A percentile compares a stretch with the other conserved stretches of the same genome.
These are phyloP conservation scores for Cucurbita argyrosperma DNA, from an alignment of 306 rosid genomes.

Conservation along the genomic window DNA sequence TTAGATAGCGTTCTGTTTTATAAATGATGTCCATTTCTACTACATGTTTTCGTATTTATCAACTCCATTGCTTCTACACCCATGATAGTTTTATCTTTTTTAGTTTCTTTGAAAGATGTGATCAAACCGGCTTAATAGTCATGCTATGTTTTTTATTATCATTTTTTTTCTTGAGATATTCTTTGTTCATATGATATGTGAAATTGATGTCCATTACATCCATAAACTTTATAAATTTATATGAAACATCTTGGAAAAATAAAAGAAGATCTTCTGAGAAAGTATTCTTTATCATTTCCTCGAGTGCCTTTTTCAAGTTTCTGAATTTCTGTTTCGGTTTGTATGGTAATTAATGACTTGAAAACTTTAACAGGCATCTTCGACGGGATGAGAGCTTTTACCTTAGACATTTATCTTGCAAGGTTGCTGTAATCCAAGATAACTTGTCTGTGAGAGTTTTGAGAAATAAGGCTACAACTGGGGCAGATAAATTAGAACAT, in stretches of 20 bases:
- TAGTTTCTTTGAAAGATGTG: neutral
- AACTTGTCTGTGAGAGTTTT: conserved; percentile 25
- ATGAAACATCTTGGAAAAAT: neutral
- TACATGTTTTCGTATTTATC: neutral
- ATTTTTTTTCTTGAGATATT: neutral
- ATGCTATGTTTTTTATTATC: neutral
- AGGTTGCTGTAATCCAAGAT: conserved; percentile 48
- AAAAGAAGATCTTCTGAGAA: neutral
- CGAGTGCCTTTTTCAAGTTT: neutral
- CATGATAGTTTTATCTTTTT: neutral
- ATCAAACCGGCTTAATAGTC: neutral
- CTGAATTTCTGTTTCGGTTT: neutral
- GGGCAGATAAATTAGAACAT: conserved; percentile 18
- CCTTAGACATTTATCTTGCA: conserved; percentile 45
- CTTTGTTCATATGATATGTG: neutral
- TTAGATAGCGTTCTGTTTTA: neutral
- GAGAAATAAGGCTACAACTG: conserved; percentile 20
- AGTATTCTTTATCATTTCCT: neutral
- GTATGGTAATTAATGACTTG: neutral
- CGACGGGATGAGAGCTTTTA: conserved; percentile 41
- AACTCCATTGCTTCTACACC: neutral
- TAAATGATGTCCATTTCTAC: neutral
- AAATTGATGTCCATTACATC: neutral
- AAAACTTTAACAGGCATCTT: conserved; percentile 35
- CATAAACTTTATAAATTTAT: neutral